Conservation (phyloP, 1,284 basidiomycete species). For the Trichosporon asahii region DNA sequence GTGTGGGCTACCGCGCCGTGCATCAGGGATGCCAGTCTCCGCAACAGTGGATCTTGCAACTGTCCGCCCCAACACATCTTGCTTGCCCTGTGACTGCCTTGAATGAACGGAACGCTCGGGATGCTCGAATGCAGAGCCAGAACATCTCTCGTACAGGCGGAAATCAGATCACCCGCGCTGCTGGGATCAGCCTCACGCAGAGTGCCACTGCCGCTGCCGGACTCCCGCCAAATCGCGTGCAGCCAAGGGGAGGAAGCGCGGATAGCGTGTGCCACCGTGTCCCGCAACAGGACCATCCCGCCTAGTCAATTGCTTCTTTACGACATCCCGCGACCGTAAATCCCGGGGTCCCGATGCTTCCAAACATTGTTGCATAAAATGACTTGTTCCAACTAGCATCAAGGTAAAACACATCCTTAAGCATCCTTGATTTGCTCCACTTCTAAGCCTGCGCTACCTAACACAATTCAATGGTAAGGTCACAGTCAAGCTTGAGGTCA, state of each 20-base stretch:
- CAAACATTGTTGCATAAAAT: neutral
- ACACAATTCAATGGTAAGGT: neutral
- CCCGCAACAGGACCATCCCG: neutral
- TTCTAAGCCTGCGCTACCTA: neutral
- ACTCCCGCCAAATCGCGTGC: neutral
- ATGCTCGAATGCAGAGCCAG: neutral
- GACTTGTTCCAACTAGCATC: neutral
- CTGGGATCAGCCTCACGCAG: neutral
- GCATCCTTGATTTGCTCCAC: neutral
- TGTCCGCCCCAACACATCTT: neutral
- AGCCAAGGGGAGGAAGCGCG: neutral
- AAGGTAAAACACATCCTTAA: neutral
- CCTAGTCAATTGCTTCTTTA: neutral
- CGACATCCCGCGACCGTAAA: neutral
- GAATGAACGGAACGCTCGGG: neutral
- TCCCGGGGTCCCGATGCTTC: neutral
- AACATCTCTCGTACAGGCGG: neutral
- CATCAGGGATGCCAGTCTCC: neutral
- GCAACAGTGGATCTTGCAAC: neutral
- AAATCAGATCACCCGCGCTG: neutral
- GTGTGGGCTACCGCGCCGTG: neutral
- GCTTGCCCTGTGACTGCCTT: neutral
- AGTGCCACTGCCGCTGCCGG: neutral
- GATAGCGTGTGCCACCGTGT: neutral
- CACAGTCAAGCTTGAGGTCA: slow-evolving; percentile 6